Percentiles rank a stretch among this genome's conserved stretches.
Evolutionary conservation across 768 basidiomycete species (phyloP).

Genomic region (Royoungia palumana): DNA sequence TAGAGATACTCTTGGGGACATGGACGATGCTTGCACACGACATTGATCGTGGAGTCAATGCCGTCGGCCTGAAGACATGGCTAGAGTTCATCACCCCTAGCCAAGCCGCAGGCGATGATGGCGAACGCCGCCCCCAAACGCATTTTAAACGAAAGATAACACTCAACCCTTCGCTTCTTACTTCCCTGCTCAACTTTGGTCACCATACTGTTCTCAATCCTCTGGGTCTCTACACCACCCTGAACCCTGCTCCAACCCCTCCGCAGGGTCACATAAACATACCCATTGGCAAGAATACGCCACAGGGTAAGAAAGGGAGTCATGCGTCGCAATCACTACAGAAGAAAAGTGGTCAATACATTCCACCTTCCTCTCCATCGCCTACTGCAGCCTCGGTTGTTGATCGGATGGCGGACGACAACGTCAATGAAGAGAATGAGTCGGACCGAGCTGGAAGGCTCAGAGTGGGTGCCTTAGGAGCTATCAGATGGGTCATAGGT

Average conservation of each 20-base stretch:
- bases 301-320: slow-evolving; percentile 20
- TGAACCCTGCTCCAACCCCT: slow-evolving; percentile 51
- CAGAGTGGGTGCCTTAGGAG: slow-evolving; percentile 65
- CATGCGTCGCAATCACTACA: slow-evolving; percentile 26
- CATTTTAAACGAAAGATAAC: slow-evolving; percentile 19
- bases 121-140: neutral
- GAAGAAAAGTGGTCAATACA: slow-evolving; percentile 30
- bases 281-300: slow-evolving; percentile 5
- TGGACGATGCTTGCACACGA: slow-evolving; percentile 77
- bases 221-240: slow-evolving; percentile 47
- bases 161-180: slow-evolving; percentile 31
- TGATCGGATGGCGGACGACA: slow-evolving; percentile 24
- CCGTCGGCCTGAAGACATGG: slow-evolving; percentile 55
- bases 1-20: slow-evolving; percentile 60
- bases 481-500: slow-evolving; percentile 63
- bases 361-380: slow-evolving; percentile 31
- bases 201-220: slow-evolving; percentile 62
- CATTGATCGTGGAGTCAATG: slow-evolving; percentile 59
- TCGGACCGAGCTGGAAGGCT: slow-evolving; percentile 67
- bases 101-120: slow-evolving; percentile 5
- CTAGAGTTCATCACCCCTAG: slow-evolving; percentile 28
- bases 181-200: slow-evolving; percentile 47
- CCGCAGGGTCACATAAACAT: slow-evolving; percentile 11
- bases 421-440: slow-evolving; percentile 59
- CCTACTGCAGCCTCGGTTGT: slow-evolving; percentile 18